Evolutionary conservation across 352 stramenopile species (phyloP), one percentile per base, ranked within the genome.

Genomic region (Phytophthora boehmeriae): DNA sequence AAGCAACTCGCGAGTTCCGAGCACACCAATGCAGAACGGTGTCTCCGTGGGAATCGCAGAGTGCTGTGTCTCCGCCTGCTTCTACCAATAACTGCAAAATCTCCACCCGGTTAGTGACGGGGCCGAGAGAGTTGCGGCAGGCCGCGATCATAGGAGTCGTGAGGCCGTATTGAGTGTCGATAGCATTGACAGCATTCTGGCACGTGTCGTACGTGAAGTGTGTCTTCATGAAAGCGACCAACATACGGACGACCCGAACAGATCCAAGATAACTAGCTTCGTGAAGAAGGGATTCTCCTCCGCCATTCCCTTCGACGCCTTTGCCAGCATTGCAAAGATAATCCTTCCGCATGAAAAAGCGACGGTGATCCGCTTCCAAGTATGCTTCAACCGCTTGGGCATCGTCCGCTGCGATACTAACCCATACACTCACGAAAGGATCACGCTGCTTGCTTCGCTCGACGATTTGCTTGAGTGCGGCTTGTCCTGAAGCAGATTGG

Each of bases 21-120:
- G 78, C 81, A 28, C 84, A 89, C 78, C 79, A 91, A 39, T 93
- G 84, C 5, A 93, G 46, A 14, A 63, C 81, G 17, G 80, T 91
- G 57, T 93, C 81, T 0, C 84, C 81, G 54, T 89, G 76, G 0
- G 69, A 66, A 35, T 93, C 84, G 4, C 72, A 59, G 14, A 59
- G 63, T 5, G 73, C 67, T 4, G 83, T 71, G n/a, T 80, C 71
- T 1, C 62, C 75, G 19, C 75, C 80, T 35, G 66, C 59, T 17
- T 74, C 43, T 8, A 93, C 59, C 8, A 93, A 66, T 16, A 89
- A 41, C 17, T 64, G 66, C 11, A 88, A 47, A 36, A 90, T 76
- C 51, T 83, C 62, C 16, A 89, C 63, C 0, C 80, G 78, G 11
- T 77, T 56, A 2, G 51, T 53, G 13, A 74, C 62, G 13, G 65